These are phyloP conservation scores for Proliferodiscus dingleyae DNA, from an alignment of 2,329 filamentous ascomycete species.

Conservation along the genomic window DNA sequence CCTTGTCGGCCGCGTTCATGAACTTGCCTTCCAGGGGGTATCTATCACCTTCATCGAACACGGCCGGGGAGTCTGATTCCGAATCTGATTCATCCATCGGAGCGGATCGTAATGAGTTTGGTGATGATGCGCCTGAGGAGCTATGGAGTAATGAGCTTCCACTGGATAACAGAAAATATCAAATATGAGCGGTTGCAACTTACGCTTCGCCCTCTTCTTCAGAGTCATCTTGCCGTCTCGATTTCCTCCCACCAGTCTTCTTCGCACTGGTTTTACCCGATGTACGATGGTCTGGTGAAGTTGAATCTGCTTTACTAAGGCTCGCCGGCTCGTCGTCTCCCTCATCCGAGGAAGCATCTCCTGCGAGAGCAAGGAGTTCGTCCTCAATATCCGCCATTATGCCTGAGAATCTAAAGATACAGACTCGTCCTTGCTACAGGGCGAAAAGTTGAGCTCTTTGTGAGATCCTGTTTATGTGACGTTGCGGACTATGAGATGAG, in stretches of 20 bases:
- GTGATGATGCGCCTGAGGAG: slow-evolving; percentile 64
- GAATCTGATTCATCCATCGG: slow-evolving; percentile 89
- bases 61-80: slow-evolving; percentile 57
- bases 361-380: slow-evolving; percentile 88
- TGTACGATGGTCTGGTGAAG: slow-evolving; percentile 43
- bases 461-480: background rate
- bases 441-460: background rate
- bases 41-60: slow-evolving; percentile 51
- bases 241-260: slow-evolving; percentile 47
- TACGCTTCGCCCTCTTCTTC: slow-evolving; percentile 83
- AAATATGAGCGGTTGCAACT: slow-evolving; percentile 37
- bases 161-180: slow-evolving; percentile 6
- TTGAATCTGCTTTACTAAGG: slow-evolving; percentile 50
- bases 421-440: background rate
- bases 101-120: slow-evolving; percentile 72
- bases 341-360: slow-evolving; percentile 60
- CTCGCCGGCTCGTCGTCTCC: slow-evolving; percentile 46
- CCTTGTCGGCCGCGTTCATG: slow-evolving; percentile 67
- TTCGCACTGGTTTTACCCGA: slow-evolving; percentile 37
- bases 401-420: slow-evolving; percentile 1
- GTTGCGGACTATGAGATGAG: background rate
- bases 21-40: slow-evolving; percentile 90
- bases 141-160: slow-evolving; percentile 38
- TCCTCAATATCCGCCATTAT: slow-evolving; percentile 82
- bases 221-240: slow-evolving; percentile 49